Percentiles rank a stretch among this genome's conserved stretches.
Conservation (phyloP, 345 rosid species). For the Syzygium oleosum region DNA sequence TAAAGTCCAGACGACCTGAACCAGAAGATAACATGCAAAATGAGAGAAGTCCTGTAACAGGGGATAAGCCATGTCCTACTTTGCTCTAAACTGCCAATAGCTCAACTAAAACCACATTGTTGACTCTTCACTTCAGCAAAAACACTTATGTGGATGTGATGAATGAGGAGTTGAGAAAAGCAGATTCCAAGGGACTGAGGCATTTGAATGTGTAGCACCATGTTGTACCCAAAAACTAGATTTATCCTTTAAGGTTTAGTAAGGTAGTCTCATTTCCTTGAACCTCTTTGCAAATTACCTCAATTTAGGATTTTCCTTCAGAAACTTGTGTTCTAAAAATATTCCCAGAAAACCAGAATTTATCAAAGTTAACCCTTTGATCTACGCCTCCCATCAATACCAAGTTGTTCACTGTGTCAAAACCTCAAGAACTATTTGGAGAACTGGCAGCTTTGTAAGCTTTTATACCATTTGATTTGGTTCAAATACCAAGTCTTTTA, state of each 20-base stretch:
- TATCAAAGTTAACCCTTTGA: not conserved
- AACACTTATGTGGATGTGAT: not conserved
- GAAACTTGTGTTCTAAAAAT: not conserved
- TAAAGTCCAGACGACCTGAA: not conserved
- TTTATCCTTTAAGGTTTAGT: not conserved
- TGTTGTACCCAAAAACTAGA: not conserved
- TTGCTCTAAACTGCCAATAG: not conserved
- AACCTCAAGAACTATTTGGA: not conserved
- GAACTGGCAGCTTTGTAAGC: not conserved
- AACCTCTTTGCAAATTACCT: not conserved
- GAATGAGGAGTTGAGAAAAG: not conserved
- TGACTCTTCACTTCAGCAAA: not conserved
- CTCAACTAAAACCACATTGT: not conserved
- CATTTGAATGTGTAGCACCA: not conserved
- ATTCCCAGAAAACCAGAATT: not conserved
- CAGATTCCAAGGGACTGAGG: not conserved
- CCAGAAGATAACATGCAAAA: not conserved
- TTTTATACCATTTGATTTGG: not conserved
- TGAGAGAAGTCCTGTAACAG: not conserved
- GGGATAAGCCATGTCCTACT: not conserved
- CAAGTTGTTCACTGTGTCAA: not conserved
- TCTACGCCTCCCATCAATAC: not conserved
- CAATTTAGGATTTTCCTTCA: not conserved
- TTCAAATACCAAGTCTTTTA: not conserved
- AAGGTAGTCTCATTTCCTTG: not conserved